Evolutionary conservation across 1,284 basidiomycete genomes (phyloP).

Genomic region (Stygiomarasmius scandens): DNA sequence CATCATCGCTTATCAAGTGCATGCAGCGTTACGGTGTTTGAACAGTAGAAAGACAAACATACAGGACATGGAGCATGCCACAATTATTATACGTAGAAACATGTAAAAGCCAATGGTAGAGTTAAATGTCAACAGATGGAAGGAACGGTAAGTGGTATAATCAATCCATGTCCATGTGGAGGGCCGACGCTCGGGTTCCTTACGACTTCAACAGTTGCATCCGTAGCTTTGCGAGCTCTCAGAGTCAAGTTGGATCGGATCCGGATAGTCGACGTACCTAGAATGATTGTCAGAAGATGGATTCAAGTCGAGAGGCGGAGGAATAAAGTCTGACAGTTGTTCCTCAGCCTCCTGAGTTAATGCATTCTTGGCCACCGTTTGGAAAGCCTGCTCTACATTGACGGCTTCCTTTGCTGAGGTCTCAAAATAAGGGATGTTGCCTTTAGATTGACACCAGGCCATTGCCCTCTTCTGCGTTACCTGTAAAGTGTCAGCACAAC

Average conservation of each 20-base stretch:
- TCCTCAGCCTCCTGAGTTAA: slow-evolving; percentile 96
- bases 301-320: slow-evolving; percentile 19
- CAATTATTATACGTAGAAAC: slow-evolving; percentile 24
- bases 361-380: slow-evolving; percentile 98
- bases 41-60: background rate
- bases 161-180: slow-evolving; percentile 9
- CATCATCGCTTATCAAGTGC: slow-evolving; percentile 3
- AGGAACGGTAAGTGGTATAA: slow-evolving; percentile 1
- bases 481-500: slow-evolving; percentile 40
- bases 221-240: slow-evolving; percentile 91
- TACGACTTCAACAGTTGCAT: slow-evolving; percentile 78
- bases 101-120: slow-evolving; percentile 1
- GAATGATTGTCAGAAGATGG: slow-evolving; percentile 24
- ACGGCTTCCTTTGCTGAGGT: slow-evolving; percentile 99
- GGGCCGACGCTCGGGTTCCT: background rate
- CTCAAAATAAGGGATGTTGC: slow-evolving; percentile 99
- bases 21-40: background rate
- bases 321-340: slow-evolving; percentile 71
- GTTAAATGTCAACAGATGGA: slow-evolving; percentile 17
- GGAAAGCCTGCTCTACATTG: slow-evolving; percentile 99
- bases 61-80: slow-evolving; percentile 6
- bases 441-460: slow-evolving; percentile 99
- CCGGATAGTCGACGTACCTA: slow-evolving; percentile 98
- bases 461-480: slow-evolving; percentile 99
- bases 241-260: slow-evolving; percentile 96